A percentile compares a stretch with the other conserved stretches of the same genome.
These are phyloP conservation scores for Solanum habrochaites DNA, from an alignment of 257 asterid species.

Conservation along the genomic window DNA sequence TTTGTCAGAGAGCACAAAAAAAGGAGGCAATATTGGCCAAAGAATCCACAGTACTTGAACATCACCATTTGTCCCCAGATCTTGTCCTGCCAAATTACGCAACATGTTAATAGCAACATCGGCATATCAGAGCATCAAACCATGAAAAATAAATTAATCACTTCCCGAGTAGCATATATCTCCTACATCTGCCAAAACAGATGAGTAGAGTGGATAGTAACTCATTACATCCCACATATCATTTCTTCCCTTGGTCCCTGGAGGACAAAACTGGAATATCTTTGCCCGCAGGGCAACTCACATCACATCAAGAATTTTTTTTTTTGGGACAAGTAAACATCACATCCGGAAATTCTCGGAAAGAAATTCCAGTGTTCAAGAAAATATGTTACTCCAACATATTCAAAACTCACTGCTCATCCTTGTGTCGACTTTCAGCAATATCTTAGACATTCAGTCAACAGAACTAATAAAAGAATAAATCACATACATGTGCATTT, in stretches of 20 bases:
- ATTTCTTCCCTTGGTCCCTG: not conserved
- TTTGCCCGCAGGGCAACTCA: not conserved
- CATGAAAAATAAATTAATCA: not conserved
- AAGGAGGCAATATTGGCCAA: constrained; percentile 13
- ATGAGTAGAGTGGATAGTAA: not conserved
- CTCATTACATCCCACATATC: not conserved
- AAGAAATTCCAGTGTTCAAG: not conserved
- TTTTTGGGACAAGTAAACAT: not conserved
- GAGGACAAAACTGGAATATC: not conserved
- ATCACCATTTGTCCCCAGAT: constrained; percentile 69
- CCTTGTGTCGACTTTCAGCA: not conserved
- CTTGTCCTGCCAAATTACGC: constrained; percentile 54
- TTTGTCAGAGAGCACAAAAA: constrained; percentile 23
- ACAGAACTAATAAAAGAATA: not conserved
- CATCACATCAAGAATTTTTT: not conserved
- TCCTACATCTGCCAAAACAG: not conserved
- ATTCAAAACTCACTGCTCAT: not conserved
- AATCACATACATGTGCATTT: not conserved
- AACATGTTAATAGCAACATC: constrained; percentile 1
- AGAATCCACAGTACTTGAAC: constrained; percentile 20
- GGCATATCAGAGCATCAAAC: not conserved
- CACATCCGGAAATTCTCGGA: not conserved
- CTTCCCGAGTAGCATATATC: not conserved
- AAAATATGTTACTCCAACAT: not conserved
- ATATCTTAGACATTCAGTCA: not conserved